Evolutionary conservation across 805 yeast species (phyloP).

Genomic region (Saccharomyces kudriavzevii): DNA sequence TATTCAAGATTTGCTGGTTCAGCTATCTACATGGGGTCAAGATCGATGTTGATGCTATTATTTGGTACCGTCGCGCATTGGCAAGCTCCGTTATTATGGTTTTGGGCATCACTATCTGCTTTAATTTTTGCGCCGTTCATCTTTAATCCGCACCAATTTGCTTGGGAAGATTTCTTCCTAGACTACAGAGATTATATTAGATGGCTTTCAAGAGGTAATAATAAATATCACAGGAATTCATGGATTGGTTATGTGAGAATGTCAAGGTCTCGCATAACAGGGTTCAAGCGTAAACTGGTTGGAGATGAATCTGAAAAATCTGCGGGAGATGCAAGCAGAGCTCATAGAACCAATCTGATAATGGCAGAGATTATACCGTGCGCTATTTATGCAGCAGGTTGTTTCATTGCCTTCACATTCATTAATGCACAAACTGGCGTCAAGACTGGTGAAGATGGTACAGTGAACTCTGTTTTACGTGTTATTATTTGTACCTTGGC

Average conservation of each 20-base stretch:
- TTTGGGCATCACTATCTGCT: conserved; percentile 88
- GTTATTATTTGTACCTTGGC: conserved; percentile 73
- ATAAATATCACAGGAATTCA: conserved; percentile 79
- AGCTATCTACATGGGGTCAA: conserved; percentile 76
- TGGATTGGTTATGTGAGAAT: conserved; percentile 80
- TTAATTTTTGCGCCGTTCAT: conserved; percentile 86
- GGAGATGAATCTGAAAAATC: conserved; percentile 73
- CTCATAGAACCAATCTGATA: conserved; percentile 67
- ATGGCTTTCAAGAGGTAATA: conserved; percentile 87
- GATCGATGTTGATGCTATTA: conserved; percentile 60
- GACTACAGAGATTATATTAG: conserved; percentile 90
- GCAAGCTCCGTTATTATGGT: conserved; percentile 93
- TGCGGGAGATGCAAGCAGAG: conserved; percentile 76
- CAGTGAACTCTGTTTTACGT: conserved; percentile 65
- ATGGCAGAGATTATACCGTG: conserved; percentile 67
- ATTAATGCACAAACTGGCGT: conserved; percentile 86
- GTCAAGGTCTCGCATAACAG: conserved; percentile 76
- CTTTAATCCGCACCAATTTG: conserved; percentile 95
- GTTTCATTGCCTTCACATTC: conserved; percentile 69
- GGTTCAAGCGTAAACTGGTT: conserved; percentile 65
- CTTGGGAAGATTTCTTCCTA: conserved; percentile 90
- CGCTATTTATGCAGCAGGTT: conserved; percentile 65
- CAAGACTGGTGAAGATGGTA: conserved; percentile 33
- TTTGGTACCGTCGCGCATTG: conserved; percentile 72
- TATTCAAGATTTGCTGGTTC: conserved; percentile 74